Percentiles rank a stretch among this genome's conserved stretches.
These are phyloP conservation scores for Cicer pinnatifidum DNA, from an alignment of 306 rosid genomes.

Conservation along the genomic window DNA sequence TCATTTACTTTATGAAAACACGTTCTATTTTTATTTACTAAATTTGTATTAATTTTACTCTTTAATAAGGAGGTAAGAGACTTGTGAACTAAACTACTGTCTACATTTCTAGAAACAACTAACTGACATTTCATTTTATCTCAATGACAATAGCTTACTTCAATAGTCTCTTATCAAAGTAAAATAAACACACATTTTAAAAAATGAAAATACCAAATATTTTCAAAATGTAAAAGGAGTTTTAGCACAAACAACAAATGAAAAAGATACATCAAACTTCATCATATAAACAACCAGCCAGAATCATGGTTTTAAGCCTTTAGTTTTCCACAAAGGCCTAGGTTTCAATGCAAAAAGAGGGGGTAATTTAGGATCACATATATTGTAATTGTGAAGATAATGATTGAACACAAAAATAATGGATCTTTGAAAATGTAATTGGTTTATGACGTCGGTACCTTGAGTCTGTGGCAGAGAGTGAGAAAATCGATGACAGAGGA, in stretches of 20 bases:
- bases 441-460: constrained; percentile 50
- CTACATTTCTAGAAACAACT: too few relatives aligned
- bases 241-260: background rate
- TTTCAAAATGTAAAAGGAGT: too few relatives aligned
- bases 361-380: constrained; percentile 22
- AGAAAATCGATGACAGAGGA: constrained; percentile 80
- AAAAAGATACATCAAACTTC: background rate
- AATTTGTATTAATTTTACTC: too few relatives aligned
- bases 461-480: constrained; percentile 79
- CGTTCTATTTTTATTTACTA: too few relatives aligned
- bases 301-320: background rate
- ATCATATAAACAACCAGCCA: background rate
- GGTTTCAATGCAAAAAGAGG: background rate
- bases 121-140: too few relatives aligned
- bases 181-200: too few relatives aligned
- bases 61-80: too few relatives aligned
- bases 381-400: background rate
- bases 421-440: background rate
- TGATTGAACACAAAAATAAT: constrained; percentile 9
- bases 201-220: too few relatives aligned
- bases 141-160: too few relatives aligned
- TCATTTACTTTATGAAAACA: too few relatives aligned
- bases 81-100: too few relatives aligned
- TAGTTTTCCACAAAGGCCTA: background rate
- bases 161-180: too few relatives aligned